Evolutionary conservation across 2,329 filamentous ascomycete genomes (phyloP).

Genomic region (Colletotrichum kahawae): DNA sequence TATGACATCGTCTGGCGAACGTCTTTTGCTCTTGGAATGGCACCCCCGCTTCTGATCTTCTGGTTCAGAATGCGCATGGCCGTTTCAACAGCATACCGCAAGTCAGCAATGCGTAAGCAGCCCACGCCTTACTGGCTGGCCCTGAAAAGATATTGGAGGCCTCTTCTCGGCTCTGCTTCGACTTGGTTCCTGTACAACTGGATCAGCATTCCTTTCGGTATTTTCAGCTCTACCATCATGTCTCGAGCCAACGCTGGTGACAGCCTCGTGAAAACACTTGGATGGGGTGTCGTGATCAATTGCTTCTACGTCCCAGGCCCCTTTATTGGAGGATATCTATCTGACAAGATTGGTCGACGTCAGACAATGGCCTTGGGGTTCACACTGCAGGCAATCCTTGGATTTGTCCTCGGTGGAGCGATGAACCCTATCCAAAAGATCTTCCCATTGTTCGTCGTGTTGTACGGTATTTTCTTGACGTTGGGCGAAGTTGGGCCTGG

Average conservation of each 20-base stretch:
- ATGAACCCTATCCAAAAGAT: slow-evolving; percentile 47
- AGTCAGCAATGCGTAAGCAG: slow-evolving; percentile 50
- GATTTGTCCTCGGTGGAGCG: slow-evolving; percentile 55
- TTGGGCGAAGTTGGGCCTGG: slow-evolving; percentile 57
- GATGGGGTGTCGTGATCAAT: slow-evolving; percentile 52
- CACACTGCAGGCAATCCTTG: slow-evolving; percentile 45
- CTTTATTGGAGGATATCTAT: slow-evolving; percentile 51
- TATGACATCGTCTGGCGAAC: slow-evolving; percentile 54
- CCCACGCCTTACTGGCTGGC: slow-evolving; percentile 51
- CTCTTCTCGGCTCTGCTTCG: slow-evolving; percentile 50
- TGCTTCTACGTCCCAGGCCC: slow-evolving; percentile 55
- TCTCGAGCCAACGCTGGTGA: slow-evolving; percentile 42
- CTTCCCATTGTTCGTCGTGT: slow-evolving; percentile 54
- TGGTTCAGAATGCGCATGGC: slow-evolving; percentile 58
- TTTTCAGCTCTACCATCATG: slow-evolving; percentile 60
- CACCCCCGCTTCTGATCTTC: slow-evolving; percentile 55
- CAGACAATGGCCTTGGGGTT: slow-evolving; percentile 58
- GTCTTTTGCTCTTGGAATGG: slow-evolving; percentile 52
- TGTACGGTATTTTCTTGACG: slow-evolving; percentile 55
- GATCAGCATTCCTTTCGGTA: slow-evolving; percentile 58
- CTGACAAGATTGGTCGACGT: slow-evolving; percentile 53
- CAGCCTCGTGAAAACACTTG: slow-evolving; percentile 46
- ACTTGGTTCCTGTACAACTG: slow-evolving; percentile 62
- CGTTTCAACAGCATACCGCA: slow-evolving; percentile 53
- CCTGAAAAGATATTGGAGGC: slow-evolving; percentile 52